These are phyloP conservation scores for Polyporus arcularius DNA, from an alignment of 768 basidiomycete genomes.

Conservation along the genomic window DNA sequence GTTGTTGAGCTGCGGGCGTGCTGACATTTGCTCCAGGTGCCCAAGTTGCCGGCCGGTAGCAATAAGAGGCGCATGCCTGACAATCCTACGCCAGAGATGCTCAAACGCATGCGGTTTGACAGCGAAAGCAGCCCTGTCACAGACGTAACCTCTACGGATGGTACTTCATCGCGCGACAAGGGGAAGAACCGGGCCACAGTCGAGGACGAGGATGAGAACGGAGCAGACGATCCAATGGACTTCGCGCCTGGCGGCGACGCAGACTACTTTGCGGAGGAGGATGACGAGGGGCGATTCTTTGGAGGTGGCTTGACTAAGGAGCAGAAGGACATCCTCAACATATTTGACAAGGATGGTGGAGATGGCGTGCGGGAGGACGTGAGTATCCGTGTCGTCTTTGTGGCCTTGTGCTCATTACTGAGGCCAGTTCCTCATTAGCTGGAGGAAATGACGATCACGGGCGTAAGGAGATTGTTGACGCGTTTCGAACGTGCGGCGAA, in stretches of 20 bases:
- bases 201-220: constrained; percentile 63
- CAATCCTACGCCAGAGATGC: constrained; percentile 76
- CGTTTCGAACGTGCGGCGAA: constrained; percentile 86
- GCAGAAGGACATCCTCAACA: constrained; percentile 94
- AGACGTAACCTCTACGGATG: constrained; percentile 12
- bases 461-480: constrained; percentile 72
- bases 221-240: constrained; percentile 30
- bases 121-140: constrained; percentile 15
- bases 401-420: constrained; percentile 17
- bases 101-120: constrained; percentile 77
- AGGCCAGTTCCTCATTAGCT: constrained; percentile 39
- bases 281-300: constrained; percentile 90
- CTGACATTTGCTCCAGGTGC: constrained; percentile 45
- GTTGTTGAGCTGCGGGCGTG: background rate
- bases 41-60: constrained; percentile 62
- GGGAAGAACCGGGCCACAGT: constrained; percentile 49
- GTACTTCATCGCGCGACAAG: constrained; percentile 21
- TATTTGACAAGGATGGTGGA: constrained; percentile 79
- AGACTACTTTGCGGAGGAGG: constrained; percentile 89
- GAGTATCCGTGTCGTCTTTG: constrained; percentile 13
- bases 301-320: constrained; percentile 91
- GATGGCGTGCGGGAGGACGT: constrained; percentile 71
- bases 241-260: constrained; percentile 88
- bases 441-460: constrained; percentile 67
- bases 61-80: constrained; percentile 78